Conservation (phyloP, 2,329 filamentous ascomycete genomes). For the Fusarium sp. region DNA sequence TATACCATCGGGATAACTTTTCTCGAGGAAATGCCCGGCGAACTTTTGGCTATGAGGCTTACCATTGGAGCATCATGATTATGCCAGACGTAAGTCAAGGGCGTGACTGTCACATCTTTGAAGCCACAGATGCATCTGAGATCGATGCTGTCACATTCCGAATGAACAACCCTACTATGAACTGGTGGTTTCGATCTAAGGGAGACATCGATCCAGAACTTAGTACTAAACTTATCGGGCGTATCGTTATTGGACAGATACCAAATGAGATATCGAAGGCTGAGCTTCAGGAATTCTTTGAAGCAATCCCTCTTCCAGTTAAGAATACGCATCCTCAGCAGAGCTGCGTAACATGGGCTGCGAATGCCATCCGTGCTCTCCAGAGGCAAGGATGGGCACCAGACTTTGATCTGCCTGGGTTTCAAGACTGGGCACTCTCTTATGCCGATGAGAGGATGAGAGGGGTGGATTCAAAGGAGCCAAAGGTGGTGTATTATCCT, state of each 20-base stretch:
- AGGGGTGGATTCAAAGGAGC: constrained; percentile 19
- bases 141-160: constrained; percentile 46
- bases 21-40: constrained; percentile 39
- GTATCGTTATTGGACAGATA: constrained; percentile 42
- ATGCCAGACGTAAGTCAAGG: constrained; percentile 32
- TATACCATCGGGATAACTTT: constrained; percentile 44
- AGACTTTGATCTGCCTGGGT: constrained; percentile 39
- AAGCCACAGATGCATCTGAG: constrained; percentile 46
- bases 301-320: constrained; percentile 39
- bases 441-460: constrained; percentile 46
- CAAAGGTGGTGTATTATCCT: constrained; percentile 10
- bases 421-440: constrained; percentile 43
- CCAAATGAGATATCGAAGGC: constrained; percentile 24
- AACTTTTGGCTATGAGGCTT: constrained; percentile 44
- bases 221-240: constrained; percentile 42
- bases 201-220: constrained; percentile 27
- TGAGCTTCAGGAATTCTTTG: constrained; percentile 40
- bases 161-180: constrained; percentile 47
- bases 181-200: constrained; percentile 44
- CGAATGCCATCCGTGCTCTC: constrained; percentile 40
- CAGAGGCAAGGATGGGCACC: constrained; percentile 41
- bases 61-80: constrained; percentile 47
- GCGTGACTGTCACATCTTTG: constrained; percentile 34
- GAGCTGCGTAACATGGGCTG: constrained; percentile 49
- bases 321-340: constrained; percentile 48